Evolutionary conservation across 176 grass and related monocot species (phyloP).

Genomic region (Bothriochloa decipiens): DNA sequence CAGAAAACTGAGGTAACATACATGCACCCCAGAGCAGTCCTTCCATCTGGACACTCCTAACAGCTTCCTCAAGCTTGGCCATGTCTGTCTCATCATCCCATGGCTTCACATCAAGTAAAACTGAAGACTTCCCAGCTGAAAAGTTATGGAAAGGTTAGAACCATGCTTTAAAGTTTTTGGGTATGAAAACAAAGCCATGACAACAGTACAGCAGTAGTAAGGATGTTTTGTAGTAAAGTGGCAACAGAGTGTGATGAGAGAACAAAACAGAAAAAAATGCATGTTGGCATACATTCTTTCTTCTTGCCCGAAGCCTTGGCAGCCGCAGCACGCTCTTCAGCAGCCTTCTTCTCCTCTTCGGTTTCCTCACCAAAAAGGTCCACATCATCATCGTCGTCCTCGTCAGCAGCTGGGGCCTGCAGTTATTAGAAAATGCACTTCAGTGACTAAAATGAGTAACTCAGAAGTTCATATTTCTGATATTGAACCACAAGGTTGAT

Average conservation of each 20-base stretch:
- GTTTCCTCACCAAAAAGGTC: conserved; percentile 94
- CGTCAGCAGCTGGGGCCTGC: conserved; percentile 64
- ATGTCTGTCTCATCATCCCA: conserved; percentile 98
- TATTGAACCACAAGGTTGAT: conserved; percentile 11
- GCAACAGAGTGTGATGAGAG: neutral
- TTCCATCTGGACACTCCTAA: conserved; percentile 83
- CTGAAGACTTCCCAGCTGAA: conserved; percentile 82
- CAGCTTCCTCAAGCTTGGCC: conserved; percentile 87
- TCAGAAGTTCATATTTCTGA: neutral
- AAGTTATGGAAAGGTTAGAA: conserved; percentile 17
- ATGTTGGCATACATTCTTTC: conserved; percentile 71
- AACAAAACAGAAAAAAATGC: neutral
- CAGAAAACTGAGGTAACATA: conserved; percentile 51
- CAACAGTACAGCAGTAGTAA: neutral
- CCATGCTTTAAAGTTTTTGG: neutral
- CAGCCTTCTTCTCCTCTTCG: conserved; percentile 89
- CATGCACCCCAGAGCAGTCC: conserved; percentile 94
- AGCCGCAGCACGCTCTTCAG: conserved; percentile 66
- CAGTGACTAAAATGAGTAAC: neutral
- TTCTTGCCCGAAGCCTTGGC: conserved; percentile 82
- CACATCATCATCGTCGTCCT: conserved; percentile 67
- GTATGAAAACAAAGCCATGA: neutral
- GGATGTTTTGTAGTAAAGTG: neutral
- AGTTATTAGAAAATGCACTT: neutral
- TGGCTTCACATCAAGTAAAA: conserved; percentile 89